These are phyloP conservation scores for Aspergillus fischeri DNA, from an alignment of 2,329 filamentous ascomycete genomes.

Conservation along the genomic window DNA sequence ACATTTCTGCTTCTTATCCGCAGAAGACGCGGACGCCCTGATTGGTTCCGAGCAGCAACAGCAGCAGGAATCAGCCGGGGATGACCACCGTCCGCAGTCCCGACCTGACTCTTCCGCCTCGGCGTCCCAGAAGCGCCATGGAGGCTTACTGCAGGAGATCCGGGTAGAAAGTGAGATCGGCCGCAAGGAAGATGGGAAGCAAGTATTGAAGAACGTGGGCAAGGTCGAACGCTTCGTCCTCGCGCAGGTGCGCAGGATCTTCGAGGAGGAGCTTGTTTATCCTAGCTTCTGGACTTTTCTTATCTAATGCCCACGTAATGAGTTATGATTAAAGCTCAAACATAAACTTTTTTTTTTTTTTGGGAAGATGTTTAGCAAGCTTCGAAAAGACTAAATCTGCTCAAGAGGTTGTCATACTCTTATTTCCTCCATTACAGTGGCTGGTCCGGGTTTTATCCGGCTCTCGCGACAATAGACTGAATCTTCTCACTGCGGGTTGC, in stretches of 20 bases:
- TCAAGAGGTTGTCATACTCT: background rate
- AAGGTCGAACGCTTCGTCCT: slow-evolving; percentile 98
- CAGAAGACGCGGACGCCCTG: slow-evolving; percentile 79
- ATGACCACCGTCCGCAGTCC: slow-evolving; percentile 27
- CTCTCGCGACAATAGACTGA: background rate
- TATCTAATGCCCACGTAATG: slow-evolving; percentile 50
- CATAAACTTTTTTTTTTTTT: background rate
- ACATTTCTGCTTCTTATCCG: slow-evolving; percentile 91
- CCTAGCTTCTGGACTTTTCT: slow-evolving; percentile 98
- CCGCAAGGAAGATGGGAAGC: slow-evolving; percentile 82
- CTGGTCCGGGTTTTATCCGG: background rate
- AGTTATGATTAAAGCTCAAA: background rate
- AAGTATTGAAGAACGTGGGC: slow-evolving; percentile 95
- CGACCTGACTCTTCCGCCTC: slow-evolving; percentile 26
- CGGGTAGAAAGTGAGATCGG: slow-evolving; percentile 97
- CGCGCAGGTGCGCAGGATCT: slow-evolving; percentile 93
- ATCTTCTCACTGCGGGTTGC: too few relatives aligned
- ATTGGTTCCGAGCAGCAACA: slow-evolving; percentile 50
- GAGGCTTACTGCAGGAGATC: slow-evolving; percentile 84
- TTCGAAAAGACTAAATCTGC: background rate
- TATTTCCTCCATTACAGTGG: background rate
- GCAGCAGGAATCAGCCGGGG: slow-evolving; percentile 29
- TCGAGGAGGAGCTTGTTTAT: slow-evolving; percentile 98
- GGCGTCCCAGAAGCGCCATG: slow-evolving; percentile 48
- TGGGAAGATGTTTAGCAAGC: background rate